These are phyloP conservation scores for Phytopythium montanum DNA, from an alignment of 352 stramenopile genomes.

Conservation along the genomic window DNA sequence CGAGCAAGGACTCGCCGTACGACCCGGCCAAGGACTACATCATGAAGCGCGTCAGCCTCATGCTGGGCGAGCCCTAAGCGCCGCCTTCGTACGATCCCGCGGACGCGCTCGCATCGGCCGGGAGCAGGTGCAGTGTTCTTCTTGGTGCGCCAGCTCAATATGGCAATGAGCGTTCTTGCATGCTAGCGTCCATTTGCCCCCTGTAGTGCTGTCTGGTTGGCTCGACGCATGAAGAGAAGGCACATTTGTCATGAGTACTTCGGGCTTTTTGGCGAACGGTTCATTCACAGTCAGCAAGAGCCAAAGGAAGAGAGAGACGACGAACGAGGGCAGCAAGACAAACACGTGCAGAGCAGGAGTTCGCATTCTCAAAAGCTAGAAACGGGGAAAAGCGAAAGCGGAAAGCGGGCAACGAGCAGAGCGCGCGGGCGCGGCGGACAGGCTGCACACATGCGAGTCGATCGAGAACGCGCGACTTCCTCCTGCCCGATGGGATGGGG, in stretches of 20 bases:
- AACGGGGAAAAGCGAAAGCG: slow-evolving; percentile 1
- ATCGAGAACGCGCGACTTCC: neutral
- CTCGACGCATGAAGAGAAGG: too few relatives aligned
- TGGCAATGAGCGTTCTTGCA: neutral
- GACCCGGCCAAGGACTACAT: slow-evolving; percentile 99
- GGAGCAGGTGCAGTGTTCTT: too few relatives aligned
- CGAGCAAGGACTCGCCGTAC: slow-evolving; percentile 94
- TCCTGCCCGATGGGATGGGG: neutral
- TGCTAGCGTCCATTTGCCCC: too few relatives aligned
- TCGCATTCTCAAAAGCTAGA: neutral
- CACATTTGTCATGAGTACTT: too few relatives aligned
- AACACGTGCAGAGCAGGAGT: neutral
- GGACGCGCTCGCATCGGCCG: too few relatives aligned
- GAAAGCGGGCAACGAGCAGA: slow-evolving; percentile 1
- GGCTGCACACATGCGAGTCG: slow-evolving; percentile 1
- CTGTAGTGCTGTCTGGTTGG: too few relatives aligned
- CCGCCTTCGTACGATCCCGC: neutral
- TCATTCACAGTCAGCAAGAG: too few relatives aligned
- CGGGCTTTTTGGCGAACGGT: too few relatives aligned
- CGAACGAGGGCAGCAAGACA: neutral
- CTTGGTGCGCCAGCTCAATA: neutral
- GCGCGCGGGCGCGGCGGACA: neutral
- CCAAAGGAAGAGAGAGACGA: too few relatives aligned
- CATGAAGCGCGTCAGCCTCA: slow-evolving; percentile 96
- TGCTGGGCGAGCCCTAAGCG: slow-evolving; percentile 73